Evolutionary conservation across 2,329 filamentous ascomycete genomes (phyloP).

Genomic region (Diaporthe capsici): DNA sequence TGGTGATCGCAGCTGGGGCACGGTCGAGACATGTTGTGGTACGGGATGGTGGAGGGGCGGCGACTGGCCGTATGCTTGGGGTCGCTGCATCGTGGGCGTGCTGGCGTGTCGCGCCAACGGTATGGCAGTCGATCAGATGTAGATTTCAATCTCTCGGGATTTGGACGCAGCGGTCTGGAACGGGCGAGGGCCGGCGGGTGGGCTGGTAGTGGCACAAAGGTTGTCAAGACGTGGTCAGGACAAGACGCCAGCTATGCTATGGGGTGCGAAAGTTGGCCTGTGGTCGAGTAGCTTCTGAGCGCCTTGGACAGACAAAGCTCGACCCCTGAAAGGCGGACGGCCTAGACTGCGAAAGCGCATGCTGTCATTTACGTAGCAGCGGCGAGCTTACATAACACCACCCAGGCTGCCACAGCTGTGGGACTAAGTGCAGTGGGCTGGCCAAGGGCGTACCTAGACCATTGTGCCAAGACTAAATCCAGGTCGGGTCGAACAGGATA

Average conservation of each 20-base stretch:
- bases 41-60: conserved; percentile 97
- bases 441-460: not conserved
- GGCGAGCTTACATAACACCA: conserved; percentile 22
- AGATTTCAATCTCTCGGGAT: not conserved
- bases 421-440: not conserved
- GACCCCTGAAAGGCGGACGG: conserved; percentile 22
- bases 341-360: conserved; percentile 22
- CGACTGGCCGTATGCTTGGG: conserved; percentile 83
- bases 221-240: conserved; percentile 16
- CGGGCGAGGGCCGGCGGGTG: not conserved
- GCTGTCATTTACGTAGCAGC: conserved; percentile 34
- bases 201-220: conserved; percentile 5
- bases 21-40: conserved; percentile 97
- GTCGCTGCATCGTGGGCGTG: conserved; percentile 81
- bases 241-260: conserved; percentile 28
- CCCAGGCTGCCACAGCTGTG: not conserved
- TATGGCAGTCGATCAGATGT: not conserved
- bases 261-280: conserved; percentile 14
- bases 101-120: conserved; percentile 5
- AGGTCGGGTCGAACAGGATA: not conserved
- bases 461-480: not conserved
- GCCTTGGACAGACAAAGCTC: conserved; percentile 26
- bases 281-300: conserved; percentile 19
- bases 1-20: conserved; percentile 95
- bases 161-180: not conserved